Conservation (phyloP, 768 basidiomycete genomes). For the Agrocybe praecox region DNA sequence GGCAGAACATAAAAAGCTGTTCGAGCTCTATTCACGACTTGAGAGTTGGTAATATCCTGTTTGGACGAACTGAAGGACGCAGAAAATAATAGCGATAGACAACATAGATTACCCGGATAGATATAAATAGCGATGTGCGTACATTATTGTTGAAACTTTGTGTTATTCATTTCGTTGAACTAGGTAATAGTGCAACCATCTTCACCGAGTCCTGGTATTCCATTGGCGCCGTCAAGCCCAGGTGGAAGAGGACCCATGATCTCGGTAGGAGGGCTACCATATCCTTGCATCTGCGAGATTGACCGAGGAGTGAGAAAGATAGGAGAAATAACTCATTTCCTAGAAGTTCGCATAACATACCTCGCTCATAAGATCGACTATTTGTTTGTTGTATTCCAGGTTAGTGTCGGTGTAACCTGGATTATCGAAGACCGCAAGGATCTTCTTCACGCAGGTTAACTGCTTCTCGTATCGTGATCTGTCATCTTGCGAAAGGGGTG, state of each 20-base stretch:
- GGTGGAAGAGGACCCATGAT: constrained; percentile 85
- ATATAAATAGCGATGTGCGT: neutral
- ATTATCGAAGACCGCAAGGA: constrained; percentile 69
- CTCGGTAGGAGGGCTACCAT: constrained; percentile 77
- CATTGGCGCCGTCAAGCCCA: constrained; percentile 37
- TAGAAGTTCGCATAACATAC: constrained; percentile 36
- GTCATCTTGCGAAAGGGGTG: constrained; percentile 58
- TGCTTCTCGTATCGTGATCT: constrained; percentile 68
- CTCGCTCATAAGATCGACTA: constrained; percentile 78
- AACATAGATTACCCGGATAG: neutral
- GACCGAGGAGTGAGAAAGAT: neutral
- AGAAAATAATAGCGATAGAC: neutral
- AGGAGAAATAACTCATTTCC: neutral
- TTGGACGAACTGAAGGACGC: neutral
- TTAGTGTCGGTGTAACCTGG: constrained; percentile 60
- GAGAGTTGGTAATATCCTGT: too few species aligned
- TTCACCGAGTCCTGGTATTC: constrained; percentile 18
- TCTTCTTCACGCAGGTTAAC: constrained; percentile 50
- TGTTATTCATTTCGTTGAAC: neutral
- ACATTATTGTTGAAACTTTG: neutral
- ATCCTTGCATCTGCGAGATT: constrained; percentile 65
- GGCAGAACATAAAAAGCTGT: too few species aligned
- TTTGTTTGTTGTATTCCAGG: constrained; percentile 39
- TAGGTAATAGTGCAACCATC: constrained; percentile 32
- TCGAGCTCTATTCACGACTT: too few species aligned